phyloP scores from a whole-genome alignment of 768 basidiomycete genomes.

The Tylopilus cervinicoccineus region DNA sequence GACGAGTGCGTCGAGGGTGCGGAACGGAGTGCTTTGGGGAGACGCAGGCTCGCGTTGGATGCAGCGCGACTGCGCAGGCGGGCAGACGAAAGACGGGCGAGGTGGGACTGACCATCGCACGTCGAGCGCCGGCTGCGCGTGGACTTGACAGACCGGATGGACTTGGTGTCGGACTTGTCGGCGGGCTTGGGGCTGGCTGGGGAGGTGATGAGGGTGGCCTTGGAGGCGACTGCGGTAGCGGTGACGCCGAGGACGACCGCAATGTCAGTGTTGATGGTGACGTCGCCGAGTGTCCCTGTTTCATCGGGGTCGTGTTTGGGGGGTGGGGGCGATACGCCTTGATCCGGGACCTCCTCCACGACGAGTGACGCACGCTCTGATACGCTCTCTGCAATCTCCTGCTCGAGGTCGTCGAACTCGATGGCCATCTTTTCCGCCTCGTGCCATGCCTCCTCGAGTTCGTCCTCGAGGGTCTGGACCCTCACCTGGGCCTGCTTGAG shows the following conservation, averaged over 20 bases:
- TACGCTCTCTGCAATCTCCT: constrained; percentile 22
- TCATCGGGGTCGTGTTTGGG: constrained; percentile 23
- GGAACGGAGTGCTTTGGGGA: constrained; percentile 40
- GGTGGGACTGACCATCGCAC: constrained; percentile 29
- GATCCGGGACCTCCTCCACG: background rate
- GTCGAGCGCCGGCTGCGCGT: constrained; percentile 22
- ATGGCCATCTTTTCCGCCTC: constrained; percentile 69
- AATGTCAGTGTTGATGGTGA: constrained; percentile 24
- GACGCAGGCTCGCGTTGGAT: constrained; percentile 63
- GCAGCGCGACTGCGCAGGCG: constrained; percentile 58
- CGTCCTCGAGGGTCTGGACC: constrained; percentile 57
- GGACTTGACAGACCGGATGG: constrained; percentile 25
- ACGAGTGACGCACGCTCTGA: constrained; percentile 4
- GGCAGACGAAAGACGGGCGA: constrained; percentile 56
- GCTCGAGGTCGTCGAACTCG: constrained; percentile 65
- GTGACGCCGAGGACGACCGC: constrained; percentile 37
- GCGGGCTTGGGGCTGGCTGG: background rate
- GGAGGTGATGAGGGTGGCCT: constrained; percentile 30
- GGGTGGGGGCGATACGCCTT: constrained; percentile 11
- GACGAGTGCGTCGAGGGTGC: constrained; percentile 33
- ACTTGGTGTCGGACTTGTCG: constrained; percentile 19
- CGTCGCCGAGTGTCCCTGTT: constrained; percentile 20
- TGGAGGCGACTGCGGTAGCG: constrained; percentile 35
- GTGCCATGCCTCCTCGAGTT: constrained; percentile 78
- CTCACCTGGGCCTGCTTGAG: constrained; percentile 44